Evolutionary conservation across 2,329 filamentous ascomycete species (phyloP), one percentile per base, ranked within the genome.

Genomic region (Penicillium digitatum): DNA sequence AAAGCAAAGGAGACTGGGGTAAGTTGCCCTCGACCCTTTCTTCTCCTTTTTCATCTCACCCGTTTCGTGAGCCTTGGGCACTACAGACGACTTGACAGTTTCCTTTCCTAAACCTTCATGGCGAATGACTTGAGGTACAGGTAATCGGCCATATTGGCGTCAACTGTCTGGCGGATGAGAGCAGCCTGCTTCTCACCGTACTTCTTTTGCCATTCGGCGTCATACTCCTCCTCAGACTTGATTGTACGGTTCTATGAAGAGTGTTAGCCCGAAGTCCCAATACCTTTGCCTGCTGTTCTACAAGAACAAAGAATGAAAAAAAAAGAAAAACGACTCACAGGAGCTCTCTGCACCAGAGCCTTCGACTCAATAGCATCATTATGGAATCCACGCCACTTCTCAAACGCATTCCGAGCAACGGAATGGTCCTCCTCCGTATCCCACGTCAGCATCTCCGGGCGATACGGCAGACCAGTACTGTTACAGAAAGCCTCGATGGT

Each of bases 341-440:
- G 75, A 49, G 59, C 53, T 60, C 76, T 70, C 5, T 89, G 84
- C 70, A 87, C 87, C 66, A 99, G 77, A 58, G 85, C 86, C 35
- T 81, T 87, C 69, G 89, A 95, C 63, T 88, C 80, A 65, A 97
- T 89, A 14, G 91, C 94, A 78, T 97, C 94, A 64, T 97, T 89
- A 72, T 97, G 94, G 77, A 95, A 97, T 11, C 94, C 94, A 63
- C 86, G 88, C 94, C 94, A 97, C 78, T 99, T 97, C 76, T 92
- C 90, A 76, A 97, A 97, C 18, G 86, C 86, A 60, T 84, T 81
- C 62, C 82, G 80, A 3, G 92, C 93, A 58, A 82, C 78, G 48
- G 76, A 65, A 63, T 90, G 85, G 65, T 87, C 86, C 61, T 88
- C 87, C 49, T 87, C 85, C 27, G 87, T 85, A 59, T 88, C 83